phyloP scores from a whole-genome alignment of 306 rosid species.

The Fragaria vesca region DNA sequence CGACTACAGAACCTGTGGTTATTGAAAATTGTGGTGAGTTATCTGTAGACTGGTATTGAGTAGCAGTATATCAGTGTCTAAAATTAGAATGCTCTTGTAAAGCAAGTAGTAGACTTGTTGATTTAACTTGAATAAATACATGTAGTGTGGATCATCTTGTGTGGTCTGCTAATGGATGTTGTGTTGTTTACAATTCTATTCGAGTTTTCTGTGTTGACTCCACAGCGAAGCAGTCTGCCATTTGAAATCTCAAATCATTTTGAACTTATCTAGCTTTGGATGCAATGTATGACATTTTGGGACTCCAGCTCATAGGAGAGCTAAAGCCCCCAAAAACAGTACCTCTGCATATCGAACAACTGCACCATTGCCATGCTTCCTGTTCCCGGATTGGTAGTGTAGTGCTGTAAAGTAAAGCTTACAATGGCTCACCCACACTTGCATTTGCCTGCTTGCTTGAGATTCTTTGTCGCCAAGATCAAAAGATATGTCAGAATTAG shows the following conservation, averaged over 20 bases:
- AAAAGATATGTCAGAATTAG: not conserved
- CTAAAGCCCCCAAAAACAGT: not conserved
- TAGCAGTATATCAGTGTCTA: not conserved
- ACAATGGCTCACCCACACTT: not conserved
- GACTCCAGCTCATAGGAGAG: not conserved
- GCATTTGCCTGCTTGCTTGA: not conserved
- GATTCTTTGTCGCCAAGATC: not conserved
- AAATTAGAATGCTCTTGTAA: constrained; percentile 11
- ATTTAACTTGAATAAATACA: not conserved
- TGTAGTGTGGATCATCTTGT: not conserved
- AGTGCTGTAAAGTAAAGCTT: not conserved
- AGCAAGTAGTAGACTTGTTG: not conserved
- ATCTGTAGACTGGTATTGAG: constrained; percentile 14
- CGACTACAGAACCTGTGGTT: constrained; percentile 49
- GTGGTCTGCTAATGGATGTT: not conserved
- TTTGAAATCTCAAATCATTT: too few species aligned
- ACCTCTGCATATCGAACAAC: not conserved
- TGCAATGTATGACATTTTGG: not conserved
- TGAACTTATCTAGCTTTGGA: not conserved
- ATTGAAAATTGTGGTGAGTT: constrained; percentile 84
- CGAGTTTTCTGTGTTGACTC: not conserved
- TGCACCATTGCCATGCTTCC: not conserved
- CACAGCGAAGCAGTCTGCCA: not conserved
- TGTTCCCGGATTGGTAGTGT: not conserved
- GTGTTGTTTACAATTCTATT: not conserved